Percentiles rank a stretch among this genome's conserved stretches.
Conservation (phyloP, 176 grass and related monocot species). For the Canna indica region DNA sequence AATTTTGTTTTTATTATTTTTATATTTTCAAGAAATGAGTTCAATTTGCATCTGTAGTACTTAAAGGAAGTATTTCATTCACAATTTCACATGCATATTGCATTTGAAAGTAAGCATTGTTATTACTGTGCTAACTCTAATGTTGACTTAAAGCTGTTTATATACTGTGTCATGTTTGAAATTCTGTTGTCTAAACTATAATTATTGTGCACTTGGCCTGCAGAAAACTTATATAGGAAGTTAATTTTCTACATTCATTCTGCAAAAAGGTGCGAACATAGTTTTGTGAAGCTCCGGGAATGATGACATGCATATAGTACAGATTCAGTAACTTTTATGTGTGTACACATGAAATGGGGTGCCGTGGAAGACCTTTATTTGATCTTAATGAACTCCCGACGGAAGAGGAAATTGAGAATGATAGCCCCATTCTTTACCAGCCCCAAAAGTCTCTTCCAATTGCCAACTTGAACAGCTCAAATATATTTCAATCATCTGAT, state of each 20-base stretch:
- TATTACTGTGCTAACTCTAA: no score
- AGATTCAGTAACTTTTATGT: slow-evolving; percentile 62
- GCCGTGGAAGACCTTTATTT: slow-evolving; percentile 85
- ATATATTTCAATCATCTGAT: slow-evolving; percentile 33
- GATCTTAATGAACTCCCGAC: slow-evolving; percentile 93
- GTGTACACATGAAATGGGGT: slow-evolving; percentile 96
- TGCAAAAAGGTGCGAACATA: not conserved
- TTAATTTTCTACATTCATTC: not conserved
- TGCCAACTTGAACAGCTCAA: slow-evolving; percentile 31
- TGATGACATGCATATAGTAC: not conserved
- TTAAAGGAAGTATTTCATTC: not conserved
- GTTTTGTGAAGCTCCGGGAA: no score
- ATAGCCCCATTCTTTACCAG: slow-evolving; percentile 37
- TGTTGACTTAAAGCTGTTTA: not conserved
- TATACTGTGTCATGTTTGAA: not conserved
- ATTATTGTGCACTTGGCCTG: not conserved
- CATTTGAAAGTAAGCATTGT: no score
- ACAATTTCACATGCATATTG: no score
- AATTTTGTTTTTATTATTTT: not conserved
- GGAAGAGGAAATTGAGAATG: slow-evolving; percentile 56
- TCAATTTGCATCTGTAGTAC: not conserved
- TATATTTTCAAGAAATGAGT: not conserved
- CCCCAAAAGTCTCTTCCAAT: slow-evolving; percentile 65
- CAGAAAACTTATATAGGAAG: not conserved
- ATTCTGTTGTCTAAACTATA: not conserved